Conservation (phyloP, 2,329 filamentous ascomycete species). For the Xylaria sp. region DNA sequence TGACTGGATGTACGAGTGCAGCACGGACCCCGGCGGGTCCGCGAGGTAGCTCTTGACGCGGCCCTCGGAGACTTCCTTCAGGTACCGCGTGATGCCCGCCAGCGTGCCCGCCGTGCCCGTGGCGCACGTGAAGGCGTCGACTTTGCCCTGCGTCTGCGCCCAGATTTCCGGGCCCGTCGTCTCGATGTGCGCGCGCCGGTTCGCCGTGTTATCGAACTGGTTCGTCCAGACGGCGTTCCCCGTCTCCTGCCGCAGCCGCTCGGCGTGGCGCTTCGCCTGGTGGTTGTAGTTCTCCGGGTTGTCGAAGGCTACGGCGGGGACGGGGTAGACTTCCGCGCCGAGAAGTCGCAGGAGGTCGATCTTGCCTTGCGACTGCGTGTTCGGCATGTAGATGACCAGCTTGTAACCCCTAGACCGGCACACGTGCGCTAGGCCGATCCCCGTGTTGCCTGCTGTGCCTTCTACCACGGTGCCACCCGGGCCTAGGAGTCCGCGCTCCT, state of each 20-base stretch:
- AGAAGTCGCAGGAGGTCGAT: conserved; percentile 91
- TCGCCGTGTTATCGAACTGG: conserved; percentile 97
- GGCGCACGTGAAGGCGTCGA: conserved; percentile 95
- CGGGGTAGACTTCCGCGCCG: conserved; percentile 94
- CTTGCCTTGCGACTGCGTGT: conserved; percentile 98
- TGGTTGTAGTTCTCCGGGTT: conserved; percentile 98
- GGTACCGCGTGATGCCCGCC: conserved; percentile 85
- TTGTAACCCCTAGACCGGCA: conserved; percentile 92
- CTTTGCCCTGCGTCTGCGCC: conserved; percentile 85
- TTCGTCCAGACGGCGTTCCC: conserved; percentile 89
- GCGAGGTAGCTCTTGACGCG: conserved; percentile 88
- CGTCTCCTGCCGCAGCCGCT: conserved; percentile 74
- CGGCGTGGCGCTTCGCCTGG: conserved; percentile 91
- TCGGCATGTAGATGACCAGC: conserved; percentile 99
- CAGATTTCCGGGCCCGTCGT: conserved; percentile 98
- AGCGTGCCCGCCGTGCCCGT: conserved; percentile 94
- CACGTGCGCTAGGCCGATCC: conserved; percentile 96
- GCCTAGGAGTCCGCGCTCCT: conserved; percentile 83
- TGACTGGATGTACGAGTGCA: conserved; percentile 90
- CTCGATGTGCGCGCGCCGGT: conserved; percentile 92
- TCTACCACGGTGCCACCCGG: conserved; percentile 95
- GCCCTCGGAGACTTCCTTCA: conserved; percentile 84
- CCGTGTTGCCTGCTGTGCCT: conserved; percentile 97
- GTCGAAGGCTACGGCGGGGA: conserved; percentile 94
- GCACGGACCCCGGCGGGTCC: conserved; percentile 91